Base-by-base conservation (phyloP, 441 rosid species). In the Lepidium campestre region DNA sequence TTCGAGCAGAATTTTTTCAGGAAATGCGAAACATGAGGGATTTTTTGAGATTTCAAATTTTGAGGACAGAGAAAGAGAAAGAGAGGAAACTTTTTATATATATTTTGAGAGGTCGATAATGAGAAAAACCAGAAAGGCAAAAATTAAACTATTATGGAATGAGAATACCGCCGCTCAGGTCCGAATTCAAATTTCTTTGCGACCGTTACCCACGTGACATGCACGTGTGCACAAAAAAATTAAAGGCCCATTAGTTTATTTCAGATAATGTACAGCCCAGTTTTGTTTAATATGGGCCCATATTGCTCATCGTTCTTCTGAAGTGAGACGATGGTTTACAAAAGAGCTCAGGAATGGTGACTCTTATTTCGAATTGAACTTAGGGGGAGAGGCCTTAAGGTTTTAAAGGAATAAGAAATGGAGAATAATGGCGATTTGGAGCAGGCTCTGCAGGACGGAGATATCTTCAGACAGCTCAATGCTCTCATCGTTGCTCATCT, bases 401-500 rank as follows among this genome's bases (percentile, higher is more conserved):
- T 25, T 72, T 40, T 3, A 2, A 9, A 40, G 19, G 27, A 31
- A 4, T 6, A 6, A 50, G 13, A 20, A 63, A 88, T 84, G 90
- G 91, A 83, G 50, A 74, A 55, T 64, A 67, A 10, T 66, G 72
- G 78, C 50, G 70, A 60, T 75, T 76, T 82, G 77, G 96, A 89
- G 81, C 85, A 91, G 77, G 75, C 69, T n/a, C 61, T 88, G 67
- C 88, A 84, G 72, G 92, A 85, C 20, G 97, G 89, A 32, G 87
- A 83, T 63, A 82, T 87, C 44, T 75, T 68, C 35, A 75, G 89
- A 17, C 88, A 86, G 68, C 85, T 85, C 72, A 85, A 86, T 77
- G 73, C 86, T 15, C 90, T 91, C 13, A 84, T 91, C 64, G 92
- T 91, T 14, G 88, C 92, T 72, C 87, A 91, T 77, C 96, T 91